Evolutionary conservation across 2,329 filamentous ascomycete species (phyloP).

Genomic region (Fusarium sp.): DNA sequence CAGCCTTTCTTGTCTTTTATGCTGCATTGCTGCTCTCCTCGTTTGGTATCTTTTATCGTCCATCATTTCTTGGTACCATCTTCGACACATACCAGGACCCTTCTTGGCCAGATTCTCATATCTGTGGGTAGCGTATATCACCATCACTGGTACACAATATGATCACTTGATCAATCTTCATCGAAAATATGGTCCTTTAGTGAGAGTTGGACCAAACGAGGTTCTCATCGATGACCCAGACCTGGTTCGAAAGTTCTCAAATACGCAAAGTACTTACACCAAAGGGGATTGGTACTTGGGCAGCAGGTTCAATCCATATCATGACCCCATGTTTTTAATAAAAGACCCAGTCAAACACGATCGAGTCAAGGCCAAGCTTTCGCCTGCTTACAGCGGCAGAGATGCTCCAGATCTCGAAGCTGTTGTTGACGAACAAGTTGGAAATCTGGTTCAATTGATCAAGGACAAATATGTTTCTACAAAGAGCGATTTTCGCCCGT

Average conservation of each 20-base stretch:
- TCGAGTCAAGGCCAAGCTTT: not conserved
- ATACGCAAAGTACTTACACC: not conserved
- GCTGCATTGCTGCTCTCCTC: not conserved
- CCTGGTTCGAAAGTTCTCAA: not conserved
- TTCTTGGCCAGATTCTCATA: not conserved
- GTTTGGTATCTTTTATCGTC: not conserved
- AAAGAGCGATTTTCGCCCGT: not conserved
- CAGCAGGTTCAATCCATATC: not conserved
- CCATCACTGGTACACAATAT: not conserved
- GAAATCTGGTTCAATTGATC: not conserved
- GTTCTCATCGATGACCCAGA: not conserved
- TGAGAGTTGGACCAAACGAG: not conserved
- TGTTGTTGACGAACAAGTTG: not conserved
- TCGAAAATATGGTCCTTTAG: not conserved
- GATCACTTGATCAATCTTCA: not conserved
- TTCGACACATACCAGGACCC: not conserved
- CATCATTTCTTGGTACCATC: not conserved
- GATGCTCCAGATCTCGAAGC: not conserved
- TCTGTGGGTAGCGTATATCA: not conserved
- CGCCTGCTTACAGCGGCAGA: not conserved
- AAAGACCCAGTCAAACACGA: not conserved
- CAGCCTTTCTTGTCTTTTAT: not conserved
- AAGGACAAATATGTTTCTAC: not conserved
- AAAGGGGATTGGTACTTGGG: not conserved
- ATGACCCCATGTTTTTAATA: not conserved